Conservation (phyloP, 257 asterid genomes). For the Capsicum rhomboideum region DNA sequence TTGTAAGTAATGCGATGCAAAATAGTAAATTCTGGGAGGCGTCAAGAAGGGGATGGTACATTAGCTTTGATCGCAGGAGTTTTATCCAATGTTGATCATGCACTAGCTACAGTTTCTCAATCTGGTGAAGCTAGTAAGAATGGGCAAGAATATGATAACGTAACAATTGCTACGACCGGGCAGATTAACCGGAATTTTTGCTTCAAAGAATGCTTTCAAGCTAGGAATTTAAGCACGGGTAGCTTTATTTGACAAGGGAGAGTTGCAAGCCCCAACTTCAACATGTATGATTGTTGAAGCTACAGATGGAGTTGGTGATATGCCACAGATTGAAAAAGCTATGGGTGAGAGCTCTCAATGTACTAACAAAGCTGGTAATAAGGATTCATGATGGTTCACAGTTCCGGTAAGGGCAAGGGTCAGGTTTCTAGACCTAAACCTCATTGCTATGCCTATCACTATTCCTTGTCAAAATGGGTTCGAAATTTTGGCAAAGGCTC, state of each 20-base stretch:
- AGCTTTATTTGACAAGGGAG: neutral
- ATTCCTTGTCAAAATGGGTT: neutral
- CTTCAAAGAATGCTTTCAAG: no score
- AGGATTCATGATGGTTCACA: neutral
- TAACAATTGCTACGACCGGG: neutral
- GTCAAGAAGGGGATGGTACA: neutral
- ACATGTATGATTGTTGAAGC: neutral
- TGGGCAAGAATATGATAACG: neutral
- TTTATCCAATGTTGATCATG: neutral
- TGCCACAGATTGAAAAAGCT: neutral
- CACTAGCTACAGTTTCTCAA: neutral
- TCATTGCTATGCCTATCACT: neutral
- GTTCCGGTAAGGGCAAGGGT: neutral
- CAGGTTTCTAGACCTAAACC: neutral
- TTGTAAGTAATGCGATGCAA: neutral
- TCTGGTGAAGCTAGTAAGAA: neutral
- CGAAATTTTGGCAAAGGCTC: neutral
- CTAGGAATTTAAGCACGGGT: no score
- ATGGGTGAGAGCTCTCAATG: neutral
- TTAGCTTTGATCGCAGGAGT: neutral
- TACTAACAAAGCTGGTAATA: neutral
- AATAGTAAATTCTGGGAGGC: neutral
- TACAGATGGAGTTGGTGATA: neutral
- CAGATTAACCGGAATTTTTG: neutral
- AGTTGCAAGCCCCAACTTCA: neutral